Conservation (phyloP, 2,329 filamentous ascomycete species). For the Ascochyta pisi region DNA sequence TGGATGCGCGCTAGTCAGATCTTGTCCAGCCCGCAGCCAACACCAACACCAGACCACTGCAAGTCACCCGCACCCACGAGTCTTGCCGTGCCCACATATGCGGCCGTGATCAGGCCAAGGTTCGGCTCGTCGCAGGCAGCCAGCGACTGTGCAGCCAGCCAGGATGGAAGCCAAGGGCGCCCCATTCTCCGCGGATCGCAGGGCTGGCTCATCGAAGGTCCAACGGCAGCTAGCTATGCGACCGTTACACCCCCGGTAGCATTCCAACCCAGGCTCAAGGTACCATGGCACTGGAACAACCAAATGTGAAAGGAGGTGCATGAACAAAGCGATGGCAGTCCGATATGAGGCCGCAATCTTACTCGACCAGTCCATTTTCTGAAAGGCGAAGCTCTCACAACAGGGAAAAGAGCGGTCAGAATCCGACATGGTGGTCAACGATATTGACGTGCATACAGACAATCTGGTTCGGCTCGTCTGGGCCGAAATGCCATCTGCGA, state of each 20-base stretch:
- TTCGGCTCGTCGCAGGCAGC: conserved; percentile 7
- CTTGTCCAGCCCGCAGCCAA: conserved; percentile 9
- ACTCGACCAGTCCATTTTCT: conserved; percentile 3
- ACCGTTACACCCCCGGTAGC: conserved; percentile 20
- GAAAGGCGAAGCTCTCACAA: conserved; percentile 3
- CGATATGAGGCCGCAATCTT: conserved; percentile 9
- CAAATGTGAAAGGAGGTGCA: conserved; percentile 14
- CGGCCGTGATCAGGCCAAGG: conserved; percentile 12
- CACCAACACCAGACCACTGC: conserved; percentile 9
- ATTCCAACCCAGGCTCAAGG: conserved; percentile 14
- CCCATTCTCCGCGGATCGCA: conserved; percentile 10
- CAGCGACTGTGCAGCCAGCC: conserved; percentile 7
- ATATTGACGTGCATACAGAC: conserved; percentile 12
- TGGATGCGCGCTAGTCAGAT: conserved; percentile 7
- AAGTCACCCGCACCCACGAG: conserved; percentile 14
- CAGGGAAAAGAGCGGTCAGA: conserved; percentile 12
- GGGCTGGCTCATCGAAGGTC: conserved; percentile 11
- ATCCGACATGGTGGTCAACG: conserved; percentile 7
- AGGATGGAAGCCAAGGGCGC: conserved; percentile 6
- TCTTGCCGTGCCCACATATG: conserved; percentile 10
- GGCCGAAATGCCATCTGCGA: conserved; percentile 15
- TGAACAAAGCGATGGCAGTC: conserved; percentile 7
- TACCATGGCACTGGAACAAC: conserved; percentile 16
- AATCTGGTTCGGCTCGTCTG: conserved; percentile 12
- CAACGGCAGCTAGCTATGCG: conserved; percentile 16